A percentile compares a stretch with the other conserved stretches of the same genome.
phyloP scores from a whole-genome alignment of 257 asterid genomes.

The Rubia yunnanensis region DNA sequence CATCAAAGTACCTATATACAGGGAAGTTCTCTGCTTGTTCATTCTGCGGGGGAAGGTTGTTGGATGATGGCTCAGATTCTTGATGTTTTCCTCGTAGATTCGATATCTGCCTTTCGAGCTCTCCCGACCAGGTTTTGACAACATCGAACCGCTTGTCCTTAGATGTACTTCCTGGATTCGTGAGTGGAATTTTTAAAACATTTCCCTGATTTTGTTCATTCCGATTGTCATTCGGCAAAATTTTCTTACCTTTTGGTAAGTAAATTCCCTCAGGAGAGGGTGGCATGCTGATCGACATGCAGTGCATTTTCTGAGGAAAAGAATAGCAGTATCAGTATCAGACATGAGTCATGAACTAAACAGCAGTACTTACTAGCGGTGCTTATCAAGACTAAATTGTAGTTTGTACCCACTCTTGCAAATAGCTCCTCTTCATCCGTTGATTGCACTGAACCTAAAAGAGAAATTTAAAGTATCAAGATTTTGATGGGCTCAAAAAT shows the following conservation, averaged over 20 bases:
- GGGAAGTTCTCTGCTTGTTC: slow-evolving; percentile 34
- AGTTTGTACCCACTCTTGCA: too few species aligned
- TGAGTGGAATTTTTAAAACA: slow-evolving; percentile 9
- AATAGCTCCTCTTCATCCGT: too few species aligned
- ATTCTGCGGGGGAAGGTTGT: slow-evolving; percentile 12
- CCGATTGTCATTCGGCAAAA: slow-evolving; percentile 20
- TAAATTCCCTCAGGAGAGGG: slow-evolving; percentile 36
- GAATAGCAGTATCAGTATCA: background rate
- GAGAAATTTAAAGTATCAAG: too few species aligned
- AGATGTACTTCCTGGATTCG: slow-evolving; percentile 28
- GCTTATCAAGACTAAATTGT: too few species aligned
- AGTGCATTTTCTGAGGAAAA: slow-evolving; percentile 11
- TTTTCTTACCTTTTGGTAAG: slow-evolving; percentile 13
- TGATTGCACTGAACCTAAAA: too few species aligned
- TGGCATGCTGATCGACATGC: slow-evolving; percentile 66
- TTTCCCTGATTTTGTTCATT: slow-evolving; percentile 30
- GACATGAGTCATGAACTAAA: background rate
- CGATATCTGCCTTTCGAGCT: slow-evolving; percentile 61
- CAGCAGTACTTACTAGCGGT: too few species aligned
- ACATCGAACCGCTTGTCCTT: slow-evolving; percentile 54
- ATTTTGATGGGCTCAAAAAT: too few species aligned
- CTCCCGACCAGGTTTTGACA: slow-evolving; percentile 79
- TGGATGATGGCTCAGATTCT: slow-evolving; percentile 20
- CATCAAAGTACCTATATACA: slow-evolving; percentile 66
- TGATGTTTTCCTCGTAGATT: slow-evolving; percentile 32